Conservation (phyloP, 2,329 filamentous ascomycete genomes). For the Coniochaeta ligniaria region DNA sequence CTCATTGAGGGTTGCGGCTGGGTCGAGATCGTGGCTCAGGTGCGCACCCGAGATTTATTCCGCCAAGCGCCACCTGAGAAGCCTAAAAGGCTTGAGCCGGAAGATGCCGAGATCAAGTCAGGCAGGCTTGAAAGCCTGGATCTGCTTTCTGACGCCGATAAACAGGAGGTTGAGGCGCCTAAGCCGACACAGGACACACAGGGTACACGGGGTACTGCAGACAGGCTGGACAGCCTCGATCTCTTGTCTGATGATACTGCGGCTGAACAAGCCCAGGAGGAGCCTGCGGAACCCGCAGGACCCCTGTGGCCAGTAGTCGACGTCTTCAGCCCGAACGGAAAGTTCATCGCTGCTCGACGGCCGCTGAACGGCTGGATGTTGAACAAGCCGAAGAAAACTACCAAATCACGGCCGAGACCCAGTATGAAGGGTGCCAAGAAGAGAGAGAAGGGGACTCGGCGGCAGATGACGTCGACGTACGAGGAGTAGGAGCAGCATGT, state of each 20-base stretch:
- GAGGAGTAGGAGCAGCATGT: not conserved
- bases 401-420: slow-evolving; percentile 53
- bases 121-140: slow-evolving; percentile 18
- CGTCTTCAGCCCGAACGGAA: slow-evolving; percentile 79
- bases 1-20: slow-evolving; percentile 90
- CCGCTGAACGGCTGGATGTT: slow-evolving; percentile 68
- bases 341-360: slow-evolving; percentile 58
- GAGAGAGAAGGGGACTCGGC: slow-evolving; percentile 29
- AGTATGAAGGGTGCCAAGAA: slow-evolving; percentile 63
- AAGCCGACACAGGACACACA: slow-evolving; percentile 12
- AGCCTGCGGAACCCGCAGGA: slow-evolving; percentile 24
- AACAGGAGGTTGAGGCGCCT: slow-evolving; percentile 2
- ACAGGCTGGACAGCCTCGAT: slow-evolving; percentile 4
- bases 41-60: slow-evolving; percentile 51
- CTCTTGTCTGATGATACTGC: slow-evolving; percentile 2
- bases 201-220: slow-evolving; percentile 13
- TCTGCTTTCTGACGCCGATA: slow-evolving; percentile 5
- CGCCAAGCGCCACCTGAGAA: slow-evolving; percentile 6
- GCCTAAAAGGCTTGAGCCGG: slow-evolving; percentile 5
- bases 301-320: slow-evolving; percentile 65
- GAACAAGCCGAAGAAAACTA: slow-evolving; percentile 45
- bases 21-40: slow-evolving; percentile 81
- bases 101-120: slow-evolving; percentile 5
- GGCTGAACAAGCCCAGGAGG: slow-evolving; percentile 8
- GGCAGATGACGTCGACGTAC: not conserved